Conservation (phyloP, 345 rosid genomes). For the Eucalyptus regnans region DNA sequence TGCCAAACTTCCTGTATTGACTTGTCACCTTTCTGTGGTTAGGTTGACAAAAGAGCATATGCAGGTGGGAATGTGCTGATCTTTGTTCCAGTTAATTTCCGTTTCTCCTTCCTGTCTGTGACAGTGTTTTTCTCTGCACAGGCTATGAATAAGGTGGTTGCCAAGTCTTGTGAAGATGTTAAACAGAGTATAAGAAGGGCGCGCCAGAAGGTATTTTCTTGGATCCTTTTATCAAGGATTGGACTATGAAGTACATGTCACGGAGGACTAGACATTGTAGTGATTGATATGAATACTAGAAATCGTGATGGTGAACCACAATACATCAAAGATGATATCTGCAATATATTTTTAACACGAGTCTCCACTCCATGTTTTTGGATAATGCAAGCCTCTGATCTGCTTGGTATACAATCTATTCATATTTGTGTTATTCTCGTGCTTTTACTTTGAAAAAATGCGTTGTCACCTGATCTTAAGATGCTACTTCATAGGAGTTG, state of each 20-base stretch:
- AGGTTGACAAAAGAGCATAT: constrained; percentile 95
- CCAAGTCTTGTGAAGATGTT: constrained; percentile 82
- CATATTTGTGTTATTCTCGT: neutral
- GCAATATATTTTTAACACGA: neutral
- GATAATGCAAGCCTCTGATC: neutral
- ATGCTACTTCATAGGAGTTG: neutral
- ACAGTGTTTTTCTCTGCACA: neutral
- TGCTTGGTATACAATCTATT: neutral
- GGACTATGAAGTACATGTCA: neutral
- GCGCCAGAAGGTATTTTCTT: constrained; percentile 61
- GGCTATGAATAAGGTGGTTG: constrained; percentile 87
- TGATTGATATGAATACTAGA: neutral
- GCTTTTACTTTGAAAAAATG: neutral
- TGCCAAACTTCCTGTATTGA: neutral
- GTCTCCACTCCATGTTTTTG: neutral
- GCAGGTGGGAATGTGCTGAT: constrained; percentile 31
- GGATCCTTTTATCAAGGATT: neutral
- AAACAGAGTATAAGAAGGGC: constrained; percentile 92
- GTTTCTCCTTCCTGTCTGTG: neutral
- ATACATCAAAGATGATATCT: neutral
- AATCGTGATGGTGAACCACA: neutral
- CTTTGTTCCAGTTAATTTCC: neutral
- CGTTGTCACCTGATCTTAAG: neutral
- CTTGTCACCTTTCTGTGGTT: neutral
- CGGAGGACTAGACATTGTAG: neutral